A percentile compares a stretch with the other conserved stretches of the same genome.
Evolutionary conservation across 2,329 filamentous ascomycete species (phyloP).

Genomic region (Pseudopyricularia cyperi): DNA sequence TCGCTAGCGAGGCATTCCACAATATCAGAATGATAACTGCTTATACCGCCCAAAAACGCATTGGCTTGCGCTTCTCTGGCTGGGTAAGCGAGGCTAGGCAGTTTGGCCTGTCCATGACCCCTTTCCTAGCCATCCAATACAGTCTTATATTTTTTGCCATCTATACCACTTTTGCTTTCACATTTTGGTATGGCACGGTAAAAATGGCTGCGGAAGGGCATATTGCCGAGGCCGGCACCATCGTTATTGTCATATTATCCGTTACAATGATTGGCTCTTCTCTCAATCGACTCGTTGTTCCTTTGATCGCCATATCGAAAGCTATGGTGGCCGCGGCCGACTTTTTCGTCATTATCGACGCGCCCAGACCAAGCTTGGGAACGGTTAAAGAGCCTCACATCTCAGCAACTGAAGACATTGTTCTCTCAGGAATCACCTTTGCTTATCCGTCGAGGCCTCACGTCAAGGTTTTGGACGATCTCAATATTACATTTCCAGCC

Average conservation of each 20-base stretch:
- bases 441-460: slow-evolving; percentile 56
- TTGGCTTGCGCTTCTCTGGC: slow-evolving; percentile 36
- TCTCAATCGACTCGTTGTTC: slow-evolving; percentile 44
- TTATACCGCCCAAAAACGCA: slow-evolving; percentile 44
- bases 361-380: slow-evolving; percentile 24
- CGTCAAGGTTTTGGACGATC: slow-evolving; percentile 47
- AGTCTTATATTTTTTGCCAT: slow-evolving; percentile 41
- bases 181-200: slow-evolving; percentile 48
- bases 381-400: slow-evolving; percentile 34
- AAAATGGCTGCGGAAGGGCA: slow-evolving; percentile 32
- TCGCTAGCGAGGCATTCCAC: slow-evolving; percentile 48
- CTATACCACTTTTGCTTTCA: slow-evolving; percentile 38
- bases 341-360: slow-evolving; percentile 41
- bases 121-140: slow-evolving; percentile 38
- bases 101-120: slow-evolving; percentile 34
- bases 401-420: slow-evolving; percentile 37
- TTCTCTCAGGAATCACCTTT: slow-evolving; percentile 54
- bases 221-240: slow-evolving; percentile 34
- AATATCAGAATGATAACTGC: slow-evolving; percentile 50
- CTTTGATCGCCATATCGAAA: slow-evolving; percentile 44
- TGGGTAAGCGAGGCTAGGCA: slow-evolving; percentile 41
- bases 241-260: slow-evolving; percentile 44
- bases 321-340: slow-evolving; percentile 44
- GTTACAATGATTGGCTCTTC: slow-evolving; percentile 45
- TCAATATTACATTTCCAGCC: slow-evolving; percentile 44